phyloP scores from a whole-genome alignment of 1,284 basidiomycete genomes.

The Leccinum olivaceoglutinosum region DNA sequence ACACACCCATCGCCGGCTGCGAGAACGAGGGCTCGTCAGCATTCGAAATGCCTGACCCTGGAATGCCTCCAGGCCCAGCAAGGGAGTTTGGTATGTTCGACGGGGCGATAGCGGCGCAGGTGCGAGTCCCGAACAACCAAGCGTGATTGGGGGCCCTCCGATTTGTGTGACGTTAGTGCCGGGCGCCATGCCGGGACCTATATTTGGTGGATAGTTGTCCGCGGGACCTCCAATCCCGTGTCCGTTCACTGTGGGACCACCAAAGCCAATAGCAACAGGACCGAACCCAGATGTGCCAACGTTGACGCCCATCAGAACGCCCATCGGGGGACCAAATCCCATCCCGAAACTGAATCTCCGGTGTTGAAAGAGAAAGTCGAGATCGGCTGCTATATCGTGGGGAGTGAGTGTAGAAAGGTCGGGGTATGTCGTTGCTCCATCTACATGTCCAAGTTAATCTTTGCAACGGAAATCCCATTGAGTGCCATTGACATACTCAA shows the following conservation, averaged over 20 bases:
- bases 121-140: constrained; percentile 13
- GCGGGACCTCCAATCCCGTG: constrained; percentile 15
- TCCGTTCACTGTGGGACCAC: constrained; percentile 18
- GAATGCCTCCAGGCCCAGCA: constrained; percentile 9
- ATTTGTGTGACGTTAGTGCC: constrained; percentile 11
- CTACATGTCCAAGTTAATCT: constrained; percentile 13
- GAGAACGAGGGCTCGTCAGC: constrained; percentile 19
- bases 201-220: constrained; percentile 19
- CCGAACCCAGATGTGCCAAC: constrained; percentile 21
- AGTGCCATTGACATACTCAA: constrained; percentile 15
- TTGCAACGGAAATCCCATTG: constrained; percentile 9
- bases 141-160: constrained; percentile 5
- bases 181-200: constrained; percentile 12
- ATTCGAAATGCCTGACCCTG: constrained; percentile 12
- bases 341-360: constrained; percentile 31
- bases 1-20: constrained; percentile 30
- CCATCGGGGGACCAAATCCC: constrained; percentile 26
- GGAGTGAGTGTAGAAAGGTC: constrained; percentile 46
- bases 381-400: constrained; percentile 47
- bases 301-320: constrained; percentile 20
- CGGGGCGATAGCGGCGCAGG: constrained; percentile 4
- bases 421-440: constrained; percentile 41
- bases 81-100: constrained; percentile 8
- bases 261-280: constrained; percentile 17
- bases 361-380: constrained; percentile 50